Evolutionary conservation across 345 rosid genomes (phyloP).

Genomic region (Populus simonii): DNA sequence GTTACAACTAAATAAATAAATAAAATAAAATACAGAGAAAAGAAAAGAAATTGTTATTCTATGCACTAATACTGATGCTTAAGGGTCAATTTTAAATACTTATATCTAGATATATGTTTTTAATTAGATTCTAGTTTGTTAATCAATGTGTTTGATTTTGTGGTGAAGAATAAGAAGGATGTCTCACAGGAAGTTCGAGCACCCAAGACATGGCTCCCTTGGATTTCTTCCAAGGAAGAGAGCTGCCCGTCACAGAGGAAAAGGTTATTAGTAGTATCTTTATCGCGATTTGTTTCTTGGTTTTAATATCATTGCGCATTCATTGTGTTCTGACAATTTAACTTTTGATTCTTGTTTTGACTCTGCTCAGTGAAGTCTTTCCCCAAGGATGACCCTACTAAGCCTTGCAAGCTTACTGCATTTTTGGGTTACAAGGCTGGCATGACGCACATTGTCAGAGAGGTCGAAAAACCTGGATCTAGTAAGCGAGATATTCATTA

Average conservation of each 20-base stretch:
- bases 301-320: neutral
- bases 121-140: neutral
- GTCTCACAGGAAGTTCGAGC: conserved; percentile 97
- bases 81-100: neutral
- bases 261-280: conserved; percentile 32
- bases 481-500: conserved; percentile 38
- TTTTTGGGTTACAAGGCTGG: conserved; percentile 92
- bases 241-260: conserved; percentile 84
- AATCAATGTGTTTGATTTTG: neutral
- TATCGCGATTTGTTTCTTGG: neutral
- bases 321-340: neutral
- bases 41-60: neutral
- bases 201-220: conserved; percentile 90
- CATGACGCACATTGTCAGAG: conserved; percentile 89
- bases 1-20: neutral
- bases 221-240: conserved; percentile 92
- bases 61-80: neutral
- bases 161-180: conserved; percentile 37
- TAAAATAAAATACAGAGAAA: too few species aligned
- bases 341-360: neutral
- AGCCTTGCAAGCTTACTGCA: conserved; percentile 82
- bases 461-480: conserved; percentile 86
- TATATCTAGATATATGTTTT: neutral
- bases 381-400: conserved; percentile 74
- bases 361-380: conserved; percentile 74